A percentile compares a stretch with the other conserved stretches of the same genome.
phyloP scores from a whole-genome alignment of 495 filamentous ascomycete species.

The Penicillium fimorum region DNA sequence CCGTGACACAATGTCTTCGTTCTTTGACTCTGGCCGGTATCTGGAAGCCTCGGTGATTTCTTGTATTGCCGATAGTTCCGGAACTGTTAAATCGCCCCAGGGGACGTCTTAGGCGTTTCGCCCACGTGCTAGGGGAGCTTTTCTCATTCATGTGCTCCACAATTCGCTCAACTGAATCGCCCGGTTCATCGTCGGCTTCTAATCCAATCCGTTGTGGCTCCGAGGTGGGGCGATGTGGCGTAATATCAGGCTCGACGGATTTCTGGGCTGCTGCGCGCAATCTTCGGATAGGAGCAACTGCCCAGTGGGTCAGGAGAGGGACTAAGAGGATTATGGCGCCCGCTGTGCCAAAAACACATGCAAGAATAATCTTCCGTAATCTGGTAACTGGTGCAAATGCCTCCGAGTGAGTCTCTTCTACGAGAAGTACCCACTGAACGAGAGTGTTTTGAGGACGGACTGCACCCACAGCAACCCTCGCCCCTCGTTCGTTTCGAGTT shows the following conservation, averaged over 20 bases:
- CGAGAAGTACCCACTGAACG: conserved; percentile 75
- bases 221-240: conserved; percentile 26
- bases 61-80: neutral
- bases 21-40: conserved; percentile 81
- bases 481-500: conserved; percentile 65
- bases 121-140: conserved; percentile 9
- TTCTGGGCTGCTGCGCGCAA: conserved; percentile 75
- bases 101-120: conserved; percentile 15
- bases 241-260: conserved; percentile 58
- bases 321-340: conserved; percentile 66
- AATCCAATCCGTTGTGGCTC: neutral
- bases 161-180: conserved; percentile 18
- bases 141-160: conserved; percentile 20
- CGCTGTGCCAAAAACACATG: conserved; percentile 79
- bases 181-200: neutral
- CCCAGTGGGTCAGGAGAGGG: conserved; percentile 74
- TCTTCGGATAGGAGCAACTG: conserved; percentile 74
- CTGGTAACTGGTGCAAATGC: conserved; percentile 71
- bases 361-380: conserved; percentile 73
- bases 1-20: conserved; percentile 70
- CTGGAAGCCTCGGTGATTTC: conserved; percentile 52
- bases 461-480: conserved; percentile 66
- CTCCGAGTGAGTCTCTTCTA: conserved; percentile 72
- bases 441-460: conserved; percentile 62
- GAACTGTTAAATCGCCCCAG: conserved; percentile 18